Base-by-base conservation (phyloP, 306 rosid genomes). In the Vigna reflexopilosa region DNA sequence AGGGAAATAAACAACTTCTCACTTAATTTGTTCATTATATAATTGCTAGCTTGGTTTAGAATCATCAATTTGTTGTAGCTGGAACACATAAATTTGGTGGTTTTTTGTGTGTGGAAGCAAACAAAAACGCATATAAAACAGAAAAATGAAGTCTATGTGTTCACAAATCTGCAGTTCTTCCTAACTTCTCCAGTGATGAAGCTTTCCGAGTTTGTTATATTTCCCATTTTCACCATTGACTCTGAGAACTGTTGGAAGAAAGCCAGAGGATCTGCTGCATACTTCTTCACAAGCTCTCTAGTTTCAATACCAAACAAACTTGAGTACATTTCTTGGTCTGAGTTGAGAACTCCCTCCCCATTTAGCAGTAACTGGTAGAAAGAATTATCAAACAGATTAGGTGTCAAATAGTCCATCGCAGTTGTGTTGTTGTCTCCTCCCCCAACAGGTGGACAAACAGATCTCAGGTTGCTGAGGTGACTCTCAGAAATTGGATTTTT, bases 141-240 rank as follows among this genome's bases (percentile, higher is more conserved):
- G 54, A 62, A 68, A 63, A 54, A 7, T 42, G 30, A 54, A 49
- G 2, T 55, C 83, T 75, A 94, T 22, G 98, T 89, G 87, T 95
- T 95, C 0, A 95, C 86, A 84, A 87, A 95, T 87, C 98, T 88
- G 97, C 98, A 95, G 44, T 58, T 88, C 80, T 79, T 92, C 82
- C 98, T 92, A 10, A 95, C 90, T 80, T 92, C 93, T 28, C 97
- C 98, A 2, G 47, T 79, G 68, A 47, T 17, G 69, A 86, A 92
- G 90, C 90, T 89, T 10, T 91, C 97, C 1, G 83, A 42, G 19
- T 89, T 92, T 15, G 69, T 59, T 16, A 90, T 95, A 32, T 92
- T 95, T 79, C 97, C 98, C 95, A 95, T 51, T 49, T 87, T 95
- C 73, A 90, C 92, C 97, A 92, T 95, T 5, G 98, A 89, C 52